phyloP scores from a whole-genome alignment of 2,329 filamentous ascomycete genomes.

The Polytolypa hystricis region DNA sequence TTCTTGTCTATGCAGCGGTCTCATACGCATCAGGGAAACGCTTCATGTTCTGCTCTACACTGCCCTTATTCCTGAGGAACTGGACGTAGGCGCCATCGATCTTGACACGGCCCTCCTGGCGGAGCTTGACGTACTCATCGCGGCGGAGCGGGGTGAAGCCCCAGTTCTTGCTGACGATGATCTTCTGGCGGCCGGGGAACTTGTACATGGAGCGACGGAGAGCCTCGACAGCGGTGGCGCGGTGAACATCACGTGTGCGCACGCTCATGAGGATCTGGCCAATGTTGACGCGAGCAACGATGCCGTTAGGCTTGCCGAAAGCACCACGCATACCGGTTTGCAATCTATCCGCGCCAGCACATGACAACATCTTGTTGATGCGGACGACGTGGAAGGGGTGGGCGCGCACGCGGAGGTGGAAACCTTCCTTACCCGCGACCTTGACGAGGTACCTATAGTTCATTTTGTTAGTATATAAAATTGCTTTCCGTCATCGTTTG shows the following conservation, averaged over 20 bases:
- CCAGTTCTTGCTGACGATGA: conserved; percentile 99
- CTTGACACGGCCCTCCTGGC: conserved; percentile 85
- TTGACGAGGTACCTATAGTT: conserved; percentile 52
- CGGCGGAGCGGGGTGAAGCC: conserved; percentile 97
- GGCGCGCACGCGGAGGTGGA: conserved; percentile 65
- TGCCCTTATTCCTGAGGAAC: conserved; percentile 93
- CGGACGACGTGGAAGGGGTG: conserved; percentile 99
- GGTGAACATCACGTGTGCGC: conserved; percentile 92
- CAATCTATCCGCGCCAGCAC: conserved; percentile 99
- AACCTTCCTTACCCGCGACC: conserved; percentile 58
- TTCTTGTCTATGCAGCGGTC: conserved; percentile 35
- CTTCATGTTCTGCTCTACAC: conserved; percentile 74
- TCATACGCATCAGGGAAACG: conserved; percentile 83
- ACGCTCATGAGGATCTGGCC: conserved; percentile 97
- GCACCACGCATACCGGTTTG: conserved; percentile 99
- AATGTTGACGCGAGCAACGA: conserved; percentile 99
- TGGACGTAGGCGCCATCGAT: conserved; percentile 98
- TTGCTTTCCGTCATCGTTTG: too few relatives aligned
- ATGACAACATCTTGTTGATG: conserved; percentile 99
- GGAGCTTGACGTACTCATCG: conserved; percentile 94
- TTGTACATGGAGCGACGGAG: conserved; percentile 99
- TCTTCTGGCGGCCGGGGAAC: conserved; percentile 99
- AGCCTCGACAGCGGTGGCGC: conserved; percentile 89
- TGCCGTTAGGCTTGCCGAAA: conserved; percentile 98
- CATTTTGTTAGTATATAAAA: background rate